Evolutionary conservation across 805 yeast genomes (phyloP), one percentile per base, ranked within the genome.

Genomic region (Monosporozyma siamensis): DNA sequence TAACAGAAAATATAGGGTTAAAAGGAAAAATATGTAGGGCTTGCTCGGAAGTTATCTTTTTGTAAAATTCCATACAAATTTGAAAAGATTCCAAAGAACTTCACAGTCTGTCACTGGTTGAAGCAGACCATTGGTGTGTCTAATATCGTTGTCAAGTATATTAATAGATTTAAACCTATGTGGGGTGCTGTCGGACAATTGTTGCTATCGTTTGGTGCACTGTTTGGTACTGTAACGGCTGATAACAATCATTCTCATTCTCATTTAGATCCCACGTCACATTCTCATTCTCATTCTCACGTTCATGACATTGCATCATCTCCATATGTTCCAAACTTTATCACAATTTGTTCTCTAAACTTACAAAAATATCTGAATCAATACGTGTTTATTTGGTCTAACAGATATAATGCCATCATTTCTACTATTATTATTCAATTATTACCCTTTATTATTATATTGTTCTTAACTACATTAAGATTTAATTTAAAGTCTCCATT

Each of bases 401-500:
- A 87, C 1, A 78, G 75, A 2, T 71, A 71, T 38, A 81, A 82
- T 54, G 74, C 88, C 1, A 31, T 82, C 4, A 51, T 80, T 35
- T 84, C 88, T 3, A 77, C 84, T 0, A 59, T 79, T 0, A 70
- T 77, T 52, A 76, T 82, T 35, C 77, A 82, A 8, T 75, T 82
- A 0, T 75, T 82, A 6, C 86, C 89, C 29, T 77, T 74, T 50
- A 52, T 78, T 31, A 58, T 78, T 14, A 60, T 80, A 18, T 73
- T 32, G 18, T 32, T 18, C 14, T 32, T 32, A 32, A 32, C 35
- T 6, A 32, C 23, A 9, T 18, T 32, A 18, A 32, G 22, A 6
- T 34, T 25, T 18, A 29, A 37, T 20, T n/a, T 20, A 18, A 37
- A 17, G n/a, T 27, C 29, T 12, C 29, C 29, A 11, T 37, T 37